A percentile compares a stretch with the other conserved stretches of the same genome.
These are phyloP conservation scores for Escovopsis sp. DNA, from an alignment of 2,329 filamentous ascomycete species.

Conservation along the genomic window DNA sequence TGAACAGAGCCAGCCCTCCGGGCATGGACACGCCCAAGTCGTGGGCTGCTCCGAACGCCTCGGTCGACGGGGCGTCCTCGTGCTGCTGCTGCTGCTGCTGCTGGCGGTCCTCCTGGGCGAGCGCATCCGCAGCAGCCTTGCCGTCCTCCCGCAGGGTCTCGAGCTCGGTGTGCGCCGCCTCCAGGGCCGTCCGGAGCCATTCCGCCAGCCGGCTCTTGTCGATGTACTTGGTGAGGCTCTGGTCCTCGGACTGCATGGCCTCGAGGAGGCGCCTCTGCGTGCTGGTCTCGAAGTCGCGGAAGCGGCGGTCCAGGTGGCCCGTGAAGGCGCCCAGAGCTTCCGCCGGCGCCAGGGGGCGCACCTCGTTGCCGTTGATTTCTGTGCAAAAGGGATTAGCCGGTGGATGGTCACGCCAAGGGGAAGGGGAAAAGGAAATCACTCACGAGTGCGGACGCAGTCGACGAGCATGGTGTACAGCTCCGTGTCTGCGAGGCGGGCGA, in stretches of 20 bases:
- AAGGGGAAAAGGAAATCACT: slow-evolving; percentile 16
- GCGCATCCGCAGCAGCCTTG: slow-evolving; percentile 8
- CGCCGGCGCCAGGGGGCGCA: slow-evolving; percentile 33
- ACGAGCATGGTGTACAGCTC: slow-evolving; percentile 53
- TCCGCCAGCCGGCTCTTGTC: slow-evolving; percentile 54
- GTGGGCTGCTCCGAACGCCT: background rate
- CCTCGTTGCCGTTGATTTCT: slow-evolving; percentile 29
- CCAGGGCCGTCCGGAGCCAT: slow-evolving; percentile 39
- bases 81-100: background rate
- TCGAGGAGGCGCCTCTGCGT: slow-evolving; percentile 53
- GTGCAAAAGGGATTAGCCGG: slow-evolving; percentile 15
- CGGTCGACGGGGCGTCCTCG: background rate
- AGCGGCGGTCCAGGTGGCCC: slow-evolving; percentile 45
- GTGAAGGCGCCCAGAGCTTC: slow-evolving; percentile 46
- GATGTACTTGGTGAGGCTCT: slow-evolving; percentile 46
- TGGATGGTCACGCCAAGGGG: background rate
- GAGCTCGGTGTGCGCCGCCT: slow-evolving; percentile 22
- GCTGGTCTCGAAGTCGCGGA: slow-evolving; percentile 44
- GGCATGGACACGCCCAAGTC: background rate
- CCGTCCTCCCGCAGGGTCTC: slow-evolving; percentile 18
- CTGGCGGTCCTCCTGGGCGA: background rate
- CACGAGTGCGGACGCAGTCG: slow-evolving; percentile 51
- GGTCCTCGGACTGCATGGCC: slow-evolving; percentile 61
- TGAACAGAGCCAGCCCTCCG: background rate
- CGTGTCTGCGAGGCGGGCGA: slow-evolving; percentile 48